Percentiles rank a stretch among this genome's conserved stretches.
These are phyloP conservation scores for Talaromyces marneffei DNA, from an alignment of 2,329 filamentous ascomycete genomes.

Conservation along the genomic window DNA sequence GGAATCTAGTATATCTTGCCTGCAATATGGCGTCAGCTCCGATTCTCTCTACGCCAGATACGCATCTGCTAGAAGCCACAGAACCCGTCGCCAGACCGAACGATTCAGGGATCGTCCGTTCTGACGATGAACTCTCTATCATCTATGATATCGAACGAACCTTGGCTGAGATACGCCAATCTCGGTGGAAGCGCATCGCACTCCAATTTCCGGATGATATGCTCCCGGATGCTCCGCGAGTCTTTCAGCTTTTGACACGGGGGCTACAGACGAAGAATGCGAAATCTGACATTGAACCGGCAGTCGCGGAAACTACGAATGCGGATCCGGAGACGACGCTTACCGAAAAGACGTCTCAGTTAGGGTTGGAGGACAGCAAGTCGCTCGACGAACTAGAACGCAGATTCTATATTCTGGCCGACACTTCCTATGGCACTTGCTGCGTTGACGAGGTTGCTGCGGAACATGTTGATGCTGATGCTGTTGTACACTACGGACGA, in stretches of 20 bases:
- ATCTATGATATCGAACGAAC: slow-evolving; percentile 85
- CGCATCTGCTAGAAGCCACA: slow-evolving; percentile 54
- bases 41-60: slow-evolving; percentile 58
- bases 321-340: slow-evolving; percentile 12
- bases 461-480: slow-evolving; percentile 84
- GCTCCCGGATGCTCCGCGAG: slow-evolving; percentile 76
- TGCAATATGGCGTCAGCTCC: slow-evolving; percentile 43
- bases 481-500: slow-evolving; percentile 89
- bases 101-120: slow-evolving; percentile 31
- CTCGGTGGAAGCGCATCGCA: slow-evolving; percentile 69
- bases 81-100: slow-evolving; percentile 35
- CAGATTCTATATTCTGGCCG: slow-evolving; percentile 75
- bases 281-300: background rate
- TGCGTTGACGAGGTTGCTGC: slow-evolving; percentile 96
- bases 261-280: slow-evolving; percentile 39
- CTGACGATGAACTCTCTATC: slow-evolving; percentile 64
- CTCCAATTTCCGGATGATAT: slow-evolving; percentile 96
- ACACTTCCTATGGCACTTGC: slow-evolving; percentile 95
- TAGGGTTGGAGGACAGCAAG: slow-evolving; percentile 15
- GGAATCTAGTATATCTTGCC: background rate
- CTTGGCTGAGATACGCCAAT: slow-evolving; percentile 64
- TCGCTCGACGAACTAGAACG: slow-evolving; percentile 23
- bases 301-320: background rate
- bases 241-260: slow-evolving; percentile 61
- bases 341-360: slow-evolving; percentile 23